These are phyloP conservation scores for Cladobotryum protrusum DNA, from an alignment of 2,329 filamentous ascomycete genomes.

Conservation along the genomic window DNA sequence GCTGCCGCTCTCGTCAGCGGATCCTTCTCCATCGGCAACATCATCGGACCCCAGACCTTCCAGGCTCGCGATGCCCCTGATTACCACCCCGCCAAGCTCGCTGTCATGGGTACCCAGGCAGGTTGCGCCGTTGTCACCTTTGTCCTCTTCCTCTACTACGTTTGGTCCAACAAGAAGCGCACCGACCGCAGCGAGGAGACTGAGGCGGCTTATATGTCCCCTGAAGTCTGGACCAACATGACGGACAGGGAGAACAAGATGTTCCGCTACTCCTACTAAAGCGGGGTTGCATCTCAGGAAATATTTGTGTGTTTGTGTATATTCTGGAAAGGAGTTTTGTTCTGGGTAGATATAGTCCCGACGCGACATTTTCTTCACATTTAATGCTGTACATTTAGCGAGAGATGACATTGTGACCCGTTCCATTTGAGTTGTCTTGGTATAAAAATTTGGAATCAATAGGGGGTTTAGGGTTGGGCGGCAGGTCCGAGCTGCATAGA, in stretches of 20 bases:
- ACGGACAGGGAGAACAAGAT: constrained; percentile 53
- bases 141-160: constrained; percentile 43
- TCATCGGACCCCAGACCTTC: constrained; percentile 53
- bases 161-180: constrained; percentile 40
- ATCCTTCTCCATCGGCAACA: constrained; percentile 48
- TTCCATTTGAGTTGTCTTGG: too few relatives aligned
- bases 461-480: too few relatives aligned
- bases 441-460: too few relatives aligned
- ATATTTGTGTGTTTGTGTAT: not conserved
- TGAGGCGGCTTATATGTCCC: constrained; percentile 36
- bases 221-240: constrained; percentile 41
- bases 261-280: constrained; percentile 46
- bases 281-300: too few relatives aligned
- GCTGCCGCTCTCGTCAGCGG: constrained; percentile 43
- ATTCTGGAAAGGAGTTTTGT: too few relatives aligned
- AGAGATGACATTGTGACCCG: too few relatives aligned
- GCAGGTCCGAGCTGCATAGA: too few relatives aligned
- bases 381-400: too few relatives aligned
- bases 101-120: constrained; percentile 46
- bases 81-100: constrained; percentile 48
- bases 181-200: constrained; percentile 23
- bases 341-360: too few relatives aligned
- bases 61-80: constrained; percentile 44
- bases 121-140: constrained; percentile 37
- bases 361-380: too few relatives aligned